Evolutionary conservation across 2,329 filamentous ascomycete species (phyloP).

Genomic region (Didymella segeticola): DNA sequence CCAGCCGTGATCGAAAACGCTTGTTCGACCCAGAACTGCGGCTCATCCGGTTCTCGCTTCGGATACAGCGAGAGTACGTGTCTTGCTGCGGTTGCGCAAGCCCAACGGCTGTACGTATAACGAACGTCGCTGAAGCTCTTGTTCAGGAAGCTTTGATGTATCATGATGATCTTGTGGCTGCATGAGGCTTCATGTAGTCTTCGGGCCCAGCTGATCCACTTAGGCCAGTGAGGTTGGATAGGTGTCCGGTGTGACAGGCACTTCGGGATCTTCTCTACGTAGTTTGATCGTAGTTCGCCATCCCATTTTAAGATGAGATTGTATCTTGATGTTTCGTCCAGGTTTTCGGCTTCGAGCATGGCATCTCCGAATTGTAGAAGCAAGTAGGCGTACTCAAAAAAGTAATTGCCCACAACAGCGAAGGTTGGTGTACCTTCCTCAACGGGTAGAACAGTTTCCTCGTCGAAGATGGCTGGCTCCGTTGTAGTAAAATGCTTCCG

Average conservation of each 20-base stretch:
- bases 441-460: constrained; percentile 40
- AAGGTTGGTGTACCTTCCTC: constrained; percentile 40
- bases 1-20: constrained; percentile 42
- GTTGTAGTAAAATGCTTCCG: constrained; percentile 45
- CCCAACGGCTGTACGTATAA: constrained; percentile 53
- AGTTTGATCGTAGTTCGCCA: constrained; percentile 45
- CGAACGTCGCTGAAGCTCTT: constrained; percentile 51
- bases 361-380: constrained; percentile 51
- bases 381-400: constrained; percentile 49
- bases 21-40: constrained; percentile 53
- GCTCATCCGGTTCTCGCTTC: constrained; percentile 46
- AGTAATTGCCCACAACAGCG: constrained; percentile 31
- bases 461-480: constrained; percentile 47
- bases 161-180: constrained; percentile 56
- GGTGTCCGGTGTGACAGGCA: constrained; percentile 45
- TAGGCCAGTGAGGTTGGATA: constrained; percentile 48
- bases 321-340: constrained; percentile 45
- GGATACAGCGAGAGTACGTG: constrained; percentile 51
- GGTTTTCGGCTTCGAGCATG: constrained; percentile 43
- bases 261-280: constrained; percentile 43
- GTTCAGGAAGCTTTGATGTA: constrained; percentile 53
- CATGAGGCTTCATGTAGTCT: constrained; percentile 49
- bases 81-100: constrained; percentile 51
- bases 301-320: constrained; percentile 52
- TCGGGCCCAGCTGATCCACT: constrained; percentile 51